Conservation (phyloP, 164 flowering plant genomes). For the Taxillus chinensis region DNA sequence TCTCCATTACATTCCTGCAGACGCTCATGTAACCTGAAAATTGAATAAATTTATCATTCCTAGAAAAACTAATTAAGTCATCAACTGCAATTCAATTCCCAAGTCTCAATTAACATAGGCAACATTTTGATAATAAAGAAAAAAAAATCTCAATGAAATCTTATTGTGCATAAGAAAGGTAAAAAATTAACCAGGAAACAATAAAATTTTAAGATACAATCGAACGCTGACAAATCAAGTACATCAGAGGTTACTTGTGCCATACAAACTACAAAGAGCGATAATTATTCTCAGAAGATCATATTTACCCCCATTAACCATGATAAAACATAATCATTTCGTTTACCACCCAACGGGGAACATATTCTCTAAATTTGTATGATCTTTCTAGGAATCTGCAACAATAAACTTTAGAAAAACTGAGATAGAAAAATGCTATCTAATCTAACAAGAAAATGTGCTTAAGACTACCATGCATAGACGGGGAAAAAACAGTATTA, state of each 20-base stretch:
- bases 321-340: neutral
- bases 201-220: no score
- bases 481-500: no score
- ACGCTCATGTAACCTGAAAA: slow-evolving; percentile 80
- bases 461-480: neutral
- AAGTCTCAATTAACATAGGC: neutral
- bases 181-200: no score
- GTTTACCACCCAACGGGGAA: neutral
- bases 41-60: neutral
- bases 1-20: slow-evolving; percentile 92
- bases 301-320: no score
- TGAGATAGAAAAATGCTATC: neutral
- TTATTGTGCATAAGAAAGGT: no score
- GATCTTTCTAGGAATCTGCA: neutral
- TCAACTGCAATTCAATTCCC: neutral
- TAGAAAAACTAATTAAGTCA: neutral
- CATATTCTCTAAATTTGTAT: neutral
- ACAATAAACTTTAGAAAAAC: neutral
- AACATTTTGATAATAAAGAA: no score
- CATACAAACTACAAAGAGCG: no score
- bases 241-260: no score
- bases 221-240: no score
- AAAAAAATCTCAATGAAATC: no score
- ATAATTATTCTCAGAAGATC: no score
- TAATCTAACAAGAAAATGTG: neutral